Percentiles rank a stretch among this genome's conserved stretches.
These are phyloP conservation scores for Phytophthora citrophthora DNA, from an alignment of 352 stramenopile species.

Conservation along the genomic window DNA sequence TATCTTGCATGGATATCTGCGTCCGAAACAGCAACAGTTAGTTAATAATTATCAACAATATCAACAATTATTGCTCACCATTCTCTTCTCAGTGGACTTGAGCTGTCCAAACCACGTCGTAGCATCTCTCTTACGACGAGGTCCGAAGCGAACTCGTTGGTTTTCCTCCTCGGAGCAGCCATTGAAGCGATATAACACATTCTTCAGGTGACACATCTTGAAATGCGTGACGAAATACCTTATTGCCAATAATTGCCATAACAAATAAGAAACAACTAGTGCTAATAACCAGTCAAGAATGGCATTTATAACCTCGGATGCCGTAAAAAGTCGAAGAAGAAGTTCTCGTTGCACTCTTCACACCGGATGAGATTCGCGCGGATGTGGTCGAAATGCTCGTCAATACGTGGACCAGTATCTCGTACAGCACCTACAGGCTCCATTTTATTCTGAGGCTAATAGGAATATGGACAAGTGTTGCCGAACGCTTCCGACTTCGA, in stretches of 20 bases:
- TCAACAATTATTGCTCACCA: slow-evolving; percentile 37
- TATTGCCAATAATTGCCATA: slow-evolving; percentile 1
- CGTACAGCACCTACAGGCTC: not conserved
- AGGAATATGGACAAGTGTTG: not conserved
- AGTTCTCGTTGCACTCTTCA: slow-evolving; percentile 83
- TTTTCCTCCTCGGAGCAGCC: slow-evolving; percentile 78
- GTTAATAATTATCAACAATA: not conserved
- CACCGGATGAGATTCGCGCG: slow-evolving; percentile 79
- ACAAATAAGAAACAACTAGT: slow-evolving; percentile 3
- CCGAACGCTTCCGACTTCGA: slow-evolving; percentile 3
- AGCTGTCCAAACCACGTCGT: slow-evolving; percentile 76
- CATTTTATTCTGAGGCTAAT: slow-evolving; percentile 2
- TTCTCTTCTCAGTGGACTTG: slow-evolving; percentile 87
- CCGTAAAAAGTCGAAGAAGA: slow-evolving; percentile 83
- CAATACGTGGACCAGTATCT: slow-evolving; percentile 37
- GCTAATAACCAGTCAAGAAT: slow-evolving; percentile 4
- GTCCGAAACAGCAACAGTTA: not conserved
- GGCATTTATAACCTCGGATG: slow-evolving; percentile 53
- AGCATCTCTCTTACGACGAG: slow-evolving; percentile 72
- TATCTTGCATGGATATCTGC: slow-evolving; percentile 87
- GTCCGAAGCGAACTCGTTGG: slow-evolving; percentile 72
- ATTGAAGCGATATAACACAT: slow-evolving; percentile 81
- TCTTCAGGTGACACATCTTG: slow-evolving; percentile 83
- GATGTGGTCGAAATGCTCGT: slow-evolving; percentile 68
- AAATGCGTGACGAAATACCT: slow-evolving; percentile 87